A percentile compares a stretch with the other conserved stretches of the same genome.
Conservation (phyloP, 108 stramenopile species). For the Nannochloropsis gaditana region DNA sequence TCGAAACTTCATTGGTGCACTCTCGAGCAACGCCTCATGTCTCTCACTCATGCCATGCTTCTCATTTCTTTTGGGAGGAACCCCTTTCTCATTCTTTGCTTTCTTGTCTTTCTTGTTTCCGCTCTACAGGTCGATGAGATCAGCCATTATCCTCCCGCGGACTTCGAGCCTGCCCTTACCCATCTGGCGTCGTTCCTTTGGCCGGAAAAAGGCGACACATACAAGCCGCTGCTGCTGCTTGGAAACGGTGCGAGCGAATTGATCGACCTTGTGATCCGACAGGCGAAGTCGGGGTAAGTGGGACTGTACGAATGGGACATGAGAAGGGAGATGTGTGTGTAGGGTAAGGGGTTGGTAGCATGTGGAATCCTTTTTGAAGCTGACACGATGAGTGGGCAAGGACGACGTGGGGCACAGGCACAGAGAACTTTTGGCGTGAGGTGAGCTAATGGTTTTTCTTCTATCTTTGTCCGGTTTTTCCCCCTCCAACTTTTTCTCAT, state of each 20-base stretch:
- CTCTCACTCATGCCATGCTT: background rate
- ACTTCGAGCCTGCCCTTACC: conserved; percentile 48
- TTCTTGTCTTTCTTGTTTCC: background rate
- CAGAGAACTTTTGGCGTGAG: too few relatives aligned
- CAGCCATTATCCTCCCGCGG: conserved; percentile 45
- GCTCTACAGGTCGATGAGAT: conserved; percentile 32
- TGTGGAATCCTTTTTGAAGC: too few relatives aligned
- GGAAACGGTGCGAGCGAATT: conserved; percentile 38
- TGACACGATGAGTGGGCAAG: too few relatives aligned
- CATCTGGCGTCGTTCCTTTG: conserved; percentile 43
- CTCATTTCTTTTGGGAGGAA: background rate
- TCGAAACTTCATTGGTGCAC: too few relatives aligned
- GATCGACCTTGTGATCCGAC: conserved; percentile 44
- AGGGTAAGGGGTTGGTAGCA: too few relatives aligned
- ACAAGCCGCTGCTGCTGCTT: background rate
- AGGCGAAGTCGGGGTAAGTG: background rate
- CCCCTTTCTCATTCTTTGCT: background rate
- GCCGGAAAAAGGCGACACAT: conserved; percentile 32
- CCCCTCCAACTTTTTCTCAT: background rate
- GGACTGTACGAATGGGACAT: too few relatives aligned
- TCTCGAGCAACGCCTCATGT: too few relatives aligned
- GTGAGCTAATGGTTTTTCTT: too few relatives aligned
- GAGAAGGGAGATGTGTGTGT: too few relatives aligned
- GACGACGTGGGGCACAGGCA: too few relatives aligned
- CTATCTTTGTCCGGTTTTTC: background rate